Percentiles rank a stretch among this genome's conserved stretches.
phyloP scores from a whole-genome alignment of 805 yeast species.

The Candida montana region DNA sequence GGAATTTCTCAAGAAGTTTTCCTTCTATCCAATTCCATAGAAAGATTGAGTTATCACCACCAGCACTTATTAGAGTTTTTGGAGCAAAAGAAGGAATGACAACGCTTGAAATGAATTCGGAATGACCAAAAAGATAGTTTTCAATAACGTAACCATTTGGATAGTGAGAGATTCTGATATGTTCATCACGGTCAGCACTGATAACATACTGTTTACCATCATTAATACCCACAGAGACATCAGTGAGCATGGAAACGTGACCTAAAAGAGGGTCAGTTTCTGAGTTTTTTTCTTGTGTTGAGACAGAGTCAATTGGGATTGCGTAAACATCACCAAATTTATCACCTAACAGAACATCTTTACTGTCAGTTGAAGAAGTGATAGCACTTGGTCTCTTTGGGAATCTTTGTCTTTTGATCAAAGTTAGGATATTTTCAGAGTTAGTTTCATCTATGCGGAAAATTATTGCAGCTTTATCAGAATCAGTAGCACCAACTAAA shows the following conservation, averaged over 20 bases:
- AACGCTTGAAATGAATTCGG: conserved; percentile 71
- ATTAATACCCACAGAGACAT: conserved; percentile 43
- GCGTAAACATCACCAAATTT: conserved; percentile 94
- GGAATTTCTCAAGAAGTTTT: conserved; percentile 42
- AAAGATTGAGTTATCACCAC: conserved; percentile 77
- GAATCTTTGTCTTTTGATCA: conserved; percentile 66
- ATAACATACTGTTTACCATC: conserved; percentile 50
- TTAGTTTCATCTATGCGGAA: conserved; percentile 34
- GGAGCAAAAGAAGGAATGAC: conserved; percentile 48
- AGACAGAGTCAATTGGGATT: conserved; percentile 38
- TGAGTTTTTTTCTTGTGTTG: conserved; percentile 31
- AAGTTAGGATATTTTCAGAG: conserved; percentile 34
- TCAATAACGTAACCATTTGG: conserved; percentile 78
- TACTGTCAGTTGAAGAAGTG: conserved; percentile 55
- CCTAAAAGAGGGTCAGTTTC: conserved; percentile 75
- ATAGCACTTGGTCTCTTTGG: conserved; percentile 93
- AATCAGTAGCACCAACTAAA: conserved; percentile 70
- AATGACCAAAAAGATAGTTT: conserved; percentile 82
- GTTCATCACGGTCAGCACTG: conserved; percentile 94
- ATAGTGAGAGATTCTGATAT: conserved; percentile 74
- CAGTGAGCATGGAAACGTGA: conserved; percentile 96
- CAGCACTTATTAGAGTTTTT: conserved; percentile 66
- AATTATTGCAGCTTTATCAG: conserved; percentile 73
- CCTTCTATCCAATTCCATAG: conserved; percentile 73
- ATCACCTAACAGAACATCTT: conserved; percentile 73